A percentile compares a stretch with the other conserved stretches of the same genome.
Conservation (phyloP, 805 yeast species). For the Metschnikowia cubensis region DNA sequence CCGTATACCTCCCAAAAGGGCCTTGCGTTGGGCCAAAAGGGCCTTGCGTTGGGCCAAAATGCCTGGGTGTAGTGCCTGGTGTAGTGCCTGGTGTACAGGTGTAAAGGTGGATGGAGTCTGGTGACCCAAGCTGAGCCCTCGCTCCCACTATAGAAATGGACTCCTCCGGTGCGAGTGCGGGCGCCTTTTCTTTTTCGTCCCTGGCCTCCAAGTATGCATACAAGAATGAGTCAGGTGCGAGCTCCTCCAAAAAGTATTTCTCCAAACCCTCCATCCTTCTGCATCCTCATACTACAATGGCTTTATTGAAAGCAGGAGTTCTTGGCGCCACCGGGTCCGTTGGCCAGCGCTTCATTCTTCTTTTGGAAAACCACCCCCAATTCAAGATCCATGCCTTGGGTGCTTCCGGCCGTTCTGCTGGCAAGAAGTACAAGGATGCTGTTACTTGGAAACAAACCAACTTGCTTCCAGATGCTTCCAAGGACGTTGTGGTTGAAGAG, state of each 20-base stretch:
- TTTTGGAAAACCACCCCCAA: constrained; percentile 83
- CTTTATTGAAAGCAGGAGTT: constrained; percentile 67
- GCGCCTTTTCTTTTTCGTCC: neutral
- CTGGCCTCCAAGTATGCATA: neutral
- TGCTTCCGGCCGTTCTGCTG: constrained; percentile 92
- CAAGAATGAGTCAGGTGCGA: constrained; percentile 4
- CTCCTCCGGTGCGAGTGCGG: neutral
- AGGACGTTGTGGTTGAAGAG: constrained; percentile 63
- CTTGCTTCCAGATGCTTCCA: constrained; percentile 66
- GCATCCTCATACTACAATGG: constrained; percentile 17
- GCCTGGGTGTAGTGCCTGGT: no score
- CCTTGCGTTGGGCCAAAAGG: no score
- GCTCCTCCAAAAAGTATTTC: neutral
- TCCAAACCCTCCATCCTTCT: neutral
- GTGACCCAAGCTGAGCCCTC: no score
- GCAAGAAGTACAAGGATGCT: constrained; percentile 79
- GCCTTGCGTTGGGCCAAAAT: no score
- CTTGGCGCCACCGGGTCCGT: constrained; percentile 98
- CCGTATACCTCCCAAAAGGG: no score
- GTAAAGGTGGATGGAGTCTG: no score
- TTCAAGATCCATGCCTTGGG: constrained; percentile 83
- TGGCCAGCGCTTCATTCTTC: constrained; percentile 89
- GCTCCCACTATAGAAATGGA: neutral
- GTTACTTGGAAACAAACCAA: constrained; percentile 93
- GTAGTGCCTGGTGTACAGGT: no score